Evolutionary conservation across 352 stramenopile genomes (phyloP), one percentile per base, ranked within the genome.

Genomic region (Phytopythium chamaehyphon): DNA sequence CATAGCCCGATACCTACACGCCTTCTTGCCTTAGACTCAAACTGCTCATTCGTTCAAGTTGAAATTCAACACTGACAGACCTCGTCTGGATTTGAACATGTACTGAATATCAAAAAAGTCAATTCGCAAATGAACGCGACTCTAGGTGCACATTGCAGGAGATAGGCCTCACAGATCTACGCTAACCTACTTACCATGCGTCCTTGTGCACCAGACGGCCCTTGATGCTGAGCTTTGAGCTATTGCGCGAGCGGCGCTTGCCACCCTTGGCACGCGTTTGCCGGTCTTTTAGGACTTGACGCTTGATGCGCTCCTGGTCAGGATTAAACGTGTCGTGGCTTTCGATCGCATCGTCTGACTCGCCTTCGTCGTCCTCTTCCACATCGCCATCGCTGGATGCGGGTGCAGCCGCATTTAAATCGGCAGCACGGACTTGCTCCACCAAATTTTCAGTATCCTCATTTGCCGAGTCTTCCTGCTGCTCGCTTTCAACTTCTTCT

Each of bases 151-250:
- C 28, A 33, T 5, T 33, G 28, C 28, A 33, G 28, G 28, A 33
- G 9, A 10, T 9, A 33, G 28, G 28, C 28, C 9, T 9, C 9
- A 33, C 28, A 33, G 28, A 33, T 9, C 5, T 33, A 9, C 16
- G 18, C 22, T 26, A 10, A 26, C 2, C 18, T 52, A 19, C 22
- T 47, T 87, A 91, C 65, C 76, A 95, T 50, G 82, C 67, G 31
- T 88, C 79, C 55, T 94, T 90, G 68, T 94, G 85, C 36, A 84
- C 70, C 39, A 93, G 66, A 33, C 82, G 84, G 53, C 85, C 85
- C 73, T 95, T 95, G 45, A 95, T 71, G 61, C 81, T 93, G 19
- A 95, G 64, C 73, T 95, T 95, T 52, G 85, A 63, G 26, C 66
- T 66, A 60, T 95, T 95, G 26, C 85, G 82, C 53, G 85, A 80